Percentiles rank a stretch among this genome's conserved stretches.
phyloP scores from a whole-genome alignment of 768 basidiomycete genomes.

The Suillus ampliporus region DNA sequence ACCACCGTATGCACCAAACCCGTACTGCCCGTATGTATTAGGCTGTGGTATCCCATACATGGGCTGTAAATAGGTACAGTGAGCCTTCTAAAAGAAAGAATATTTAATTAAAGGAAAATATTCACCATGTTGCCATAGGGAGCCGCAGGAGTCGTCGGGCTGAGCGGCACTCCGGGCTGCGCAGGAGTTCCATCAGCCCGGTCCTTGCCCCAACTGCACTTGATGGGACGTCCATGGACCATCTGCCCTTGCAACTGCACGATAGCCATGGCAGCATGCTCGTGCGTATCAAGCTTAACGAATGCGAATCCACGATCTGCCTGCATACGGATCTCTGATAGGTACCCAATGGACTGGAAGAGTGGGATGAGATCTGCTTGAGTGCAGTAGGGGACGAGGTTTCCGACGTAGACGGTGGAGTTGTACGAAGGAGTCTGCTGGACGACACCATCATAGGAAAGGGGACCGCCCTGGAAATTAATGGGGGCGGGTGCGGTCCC shows the following conservation, averaged over 20 bases:
- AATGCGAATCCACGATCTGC: conserved; percentile 99
- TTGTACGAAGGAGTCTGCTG: conserved; percentile 94
- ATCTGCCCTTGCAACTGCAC: conserved; percentile 96
- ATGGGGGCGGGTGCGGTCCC: conserved; percentile 84
- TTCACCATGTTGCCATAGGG: conserved; percentile 83
- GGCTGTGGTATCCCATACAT: conserved; percentile 93
- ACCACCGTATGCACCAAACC: conserved; percentile 74
- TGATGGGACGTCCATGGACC: conserved; percentile 96
- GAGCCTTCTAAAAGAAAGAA: conserved; percentile 15
- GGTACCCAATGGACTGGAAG: conserved; percentile 98
- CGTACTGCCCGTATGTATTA: conserved; percentile 74
- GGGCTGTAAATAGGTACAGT: conserved; percentile 51
- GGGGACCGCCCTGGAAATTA: conserved; percentile 88
- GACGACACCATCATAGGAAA: conserved; percentile 93
- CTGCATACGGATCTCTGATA: conserved; percentile 99
- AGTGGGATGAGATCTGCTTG: conserved; percentile 97
- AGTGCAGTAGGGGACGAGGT: conserved; percentile 95
- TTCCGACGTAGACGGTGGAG: conserved; percentile 97
- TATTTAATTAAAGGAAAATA: conserved; percentile 4
- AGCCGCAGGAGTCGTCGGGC: conserved; percentile 62
- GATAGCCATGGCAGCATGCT: conserved; percentile 98
- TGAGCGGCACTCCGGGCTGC: conserved; percentile 54
- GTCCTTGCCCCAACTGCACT: conserved; percentile 99
- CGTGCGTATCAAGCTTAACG: conserved; percentile 98
- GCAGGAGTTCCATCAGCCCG: conserved; percentile 73